Conservation (phyloP, 176 grass and related monocot genomes). For the Cenchrus purpureus region DNA sequence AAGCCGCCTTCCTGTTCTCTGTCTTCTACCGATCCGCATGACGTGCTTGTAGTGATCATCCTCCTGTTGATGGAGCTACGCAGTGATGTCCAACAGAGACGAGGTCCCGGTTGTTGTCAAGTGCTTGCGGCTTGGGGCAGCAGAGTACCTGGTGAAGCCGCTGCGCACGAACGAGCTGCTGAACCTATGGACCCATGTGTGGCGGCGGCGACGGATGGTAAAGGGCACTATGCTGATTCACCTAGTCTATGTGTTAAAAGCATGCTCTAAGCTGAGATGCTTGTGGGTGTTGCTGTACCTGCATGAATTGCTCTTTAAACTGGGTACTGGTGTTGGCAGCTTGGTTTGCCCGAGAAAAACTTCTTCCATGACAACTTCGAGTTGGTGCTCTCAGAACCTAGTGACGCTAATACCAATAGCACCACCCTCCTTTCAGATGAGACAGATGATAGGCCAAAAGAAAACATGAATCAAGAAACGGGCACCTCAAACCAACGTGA, state of each 20-base stretch:
- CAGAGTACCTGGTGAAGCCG: conserved; percentile 91
- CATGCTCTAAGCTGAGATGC: conserved; percentile 36
- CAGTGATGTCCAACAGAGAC: conserved; percentile 95
- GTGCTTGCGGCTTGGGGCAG: conserved; percentile 88
- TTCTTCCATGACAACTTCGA: conserved; percentile 80
- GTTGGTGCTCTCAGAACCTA: conserved; percentile 70
- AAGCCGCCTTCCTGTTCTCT: conserved; percentile 24
- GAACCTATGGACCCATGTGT: conserved; percentile 97
- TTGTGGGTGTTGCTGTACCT: conserved; percentile 28
- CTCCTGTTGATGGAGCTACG: not conserved
- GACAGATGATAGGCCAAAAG: conserved; percentile 74
- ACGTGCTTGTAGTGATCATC: conserved; percentile 15
- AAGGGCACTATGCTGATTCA: conserved; percentile 28
- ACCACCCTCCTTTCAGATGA: conserved; percentile 79
- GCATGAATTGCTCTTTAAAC: conserved; percentile 29
- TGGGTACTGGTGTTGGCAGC: conserved; percentile 56
- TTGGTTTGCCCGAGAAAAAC: conserved; percentile 83
- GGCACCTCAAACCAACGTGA: conserved; percentile 60
- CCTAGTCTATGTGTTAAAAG: conserved; percentile 30
- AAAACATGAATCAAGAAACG: conserved; percentile 55
- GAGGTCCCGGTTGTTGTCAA: conserved; percentile 95
- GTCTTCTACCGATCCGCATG: not conserved
- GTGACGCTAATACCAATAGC: conserved; percentile 91
- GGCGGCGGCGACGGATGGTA: conserved; percentile 88
- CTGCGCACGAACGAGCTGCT: conserved; percentile 88